These are phyloP conservation scores for Vaccinium vitisidaea DNA, from an alignment of 148 eudicot species.

Conservation along the genomic window DNA sequence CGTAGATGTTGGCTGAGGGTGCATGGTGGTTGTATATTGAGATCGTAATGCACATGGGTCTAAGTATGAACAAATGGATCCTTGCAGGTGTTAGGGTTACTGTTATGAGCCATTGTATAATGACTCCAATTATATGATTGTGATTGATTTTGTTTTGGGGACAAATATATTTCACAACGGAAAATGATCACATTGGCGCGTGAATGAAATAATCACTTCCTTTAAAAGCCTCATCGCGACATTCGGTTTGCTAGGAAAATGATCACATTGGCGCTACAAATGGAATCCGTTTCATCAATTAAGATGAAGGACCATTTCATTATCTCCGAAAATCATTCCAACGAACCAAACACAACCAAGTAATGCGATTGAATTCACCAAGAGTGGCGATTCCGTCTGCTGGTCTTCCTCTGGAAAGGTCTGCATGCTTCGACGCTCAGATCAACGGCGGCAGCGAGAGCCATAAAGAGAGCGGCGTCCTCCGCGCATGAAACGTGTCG, in stretches of 20 bases:
- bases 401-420: slow-evolving; percentile 42
- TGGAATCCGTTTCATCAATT: not conserved
- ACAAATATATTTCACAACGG: not conserved
- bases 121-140: not conserved
- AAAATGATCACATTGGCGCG: no score
- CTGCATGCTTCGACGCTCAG: slow-evolving; percentile 60
- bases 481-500: slow-evolving; percentile 56
- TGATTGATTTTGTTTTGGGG: not conserved
- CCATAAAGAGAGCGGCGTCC: slow-evolving; percentile 64
- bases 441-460: slow-evolving; percentile 60
- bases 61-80: not conserved
- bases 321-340: not conserved
- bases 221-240: not conserved
- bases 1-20: not conserved
- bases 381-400: slow-evolving; percentile 41
- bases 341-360: not conserved
- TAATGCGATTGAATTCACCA: slow-evolving; percentile 30
- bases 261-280: not conserved
- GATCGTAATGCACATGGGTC: not conserved
- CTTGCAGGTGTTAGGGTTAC: not conserved
- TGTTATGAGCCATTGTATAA: not conserved
- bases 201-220: not conserved
- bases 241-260: not conserved
- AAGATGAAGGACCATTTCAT: not conserved
- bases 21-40: not conserved